These are phyloP conservation scores for Graphilbum fragrans DNA, from an alignment of 2,329 filamentous ascomycete species.

Conservation along the genomic window DNA sequence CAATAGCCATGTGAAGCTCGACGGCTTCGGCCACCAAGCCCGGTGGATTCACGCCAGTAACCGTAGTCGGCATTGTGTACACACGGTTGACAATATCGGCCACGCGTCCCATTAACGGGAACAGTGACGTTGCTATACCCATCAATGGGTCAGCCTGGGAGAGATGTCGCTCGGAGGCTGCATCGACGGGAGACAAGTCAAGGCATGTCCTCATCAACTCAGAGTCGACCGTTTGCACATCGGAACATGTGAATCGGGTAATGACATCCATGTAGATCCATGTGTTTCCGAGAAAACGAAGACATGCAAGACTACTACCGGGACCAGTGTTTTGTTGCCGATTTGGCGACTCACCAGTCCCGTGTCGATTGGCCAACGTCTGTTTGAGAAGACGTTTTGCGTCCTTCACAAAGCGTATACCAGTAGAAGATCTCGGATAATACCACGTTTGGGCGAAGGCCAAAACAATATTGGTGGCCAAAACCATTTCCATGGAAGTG, in stretches of 20 bases:
- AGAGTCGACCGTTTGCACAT: neutral
- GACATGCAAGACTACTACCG: neutral
- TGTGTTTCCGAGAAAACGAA: conserved; percentile 1
- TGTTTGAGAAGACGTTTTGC: neutral
- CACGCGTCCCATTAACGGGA: conserved; percentile 3
- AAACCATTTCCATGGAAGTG: neutral
- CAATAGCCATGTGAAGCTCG: neutral
- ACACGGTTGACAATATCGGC: conserved; percentile 3
- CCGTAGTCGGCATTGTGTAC: neutral
- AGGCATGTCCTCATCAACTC: neutral
- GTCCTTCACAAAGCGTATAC: conserved; percentile 1
- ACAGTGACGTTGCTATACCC: neutral
- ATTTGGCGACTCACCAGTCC: neutral
- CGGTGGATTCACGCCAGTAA: neutral
- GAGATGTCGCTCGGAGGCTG: neutral
- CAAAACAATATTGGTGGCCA: neutral
- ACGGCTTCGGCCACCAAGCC: conserved; percentile 2
- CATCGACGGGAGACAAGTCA: neutral
- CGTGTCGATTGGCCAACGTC: neutral
- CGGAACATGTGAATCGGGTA: conserved; percentile 2
- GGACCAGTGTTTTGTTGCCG: neutral
- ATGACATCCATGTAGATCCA: conserved; percentile 7
- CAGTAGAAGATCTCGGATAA: conserved; percentile 3
- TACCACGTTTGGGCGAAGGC: conserved; percentile 5
- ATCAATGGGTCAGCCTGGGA: conserved; percentile 2